Evolutionary conservation across 2,329 filamentous ascomycete species (phyloP).

Genomic region (Colletotrichum salicis): DNA sequence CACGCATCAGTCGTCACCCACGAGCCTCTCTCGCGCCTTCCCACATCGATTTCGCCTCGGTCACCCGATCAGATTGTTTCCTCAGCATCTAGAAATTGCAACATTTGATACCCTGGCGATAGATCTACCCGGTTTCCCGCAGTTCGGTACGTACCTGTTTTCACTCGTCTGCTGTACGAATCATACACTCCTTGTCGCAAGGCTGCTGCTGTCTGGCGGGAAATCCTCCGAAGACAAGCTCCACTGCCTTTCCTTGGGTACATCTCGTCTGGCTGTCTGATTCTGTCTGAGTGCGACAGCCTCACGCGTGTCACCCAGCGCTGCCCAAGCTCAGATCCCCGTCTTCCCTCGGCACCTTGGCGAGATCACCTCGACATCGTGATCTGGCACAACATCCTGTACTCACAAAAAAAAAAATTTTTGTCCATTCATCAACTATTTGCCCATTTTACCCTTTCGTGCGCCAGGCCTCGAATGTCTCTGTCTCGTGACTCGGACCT

Average conservation of each 20-base stretch:
- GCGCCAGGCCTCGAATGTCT: constrained; percentile 14
- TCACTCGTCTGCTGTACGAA: constrained; percentile 21
- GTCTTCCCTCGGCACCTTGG: neutral
- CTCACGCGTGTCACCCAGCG: constrained; percentile 15
- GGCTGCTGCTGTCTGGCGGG: constrained; percentile 22
- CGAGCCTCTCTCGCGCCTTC: constrained; percentile 8
- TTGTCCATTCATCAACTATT: constrained; percentile 38
- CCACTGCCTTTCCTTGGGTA: constrained; percentile 14
- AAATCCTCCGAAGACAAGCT: constrained; percentile 19
- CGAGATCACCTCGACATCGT: neutral
- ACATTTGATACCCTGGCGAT: constrained; percentile 30
- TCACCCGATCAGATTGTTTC: neutral
- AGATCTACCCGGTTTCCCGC: constrained; percentile 11
- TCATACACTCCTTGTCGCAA: constrained; percentile 18
- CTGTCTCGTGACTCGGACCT: constrained; percentile 28
- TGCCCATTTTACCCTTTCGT: constrained; percentile 25
- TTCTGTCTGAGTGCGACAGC: neutral
- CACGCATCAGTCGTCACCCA: neutral
- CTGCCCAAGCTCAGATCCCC: constrained; percentile 2
- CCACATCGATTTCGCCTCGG: constrained; percentile 11
- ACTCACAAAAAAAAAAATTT: too few relatives aligned
- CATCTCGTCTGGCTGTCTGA: constrained; percentile 14
- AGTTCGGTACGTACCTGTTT: constrained; percentile 31
- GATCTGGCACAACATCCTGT: neutral
- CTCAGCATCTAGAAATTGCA: constrained; percentile 26